Percentiles rank a stretch among this genome's conserved stretches.
These are phyloP conservation scores for Talaromyces sp. DNA, from an alignment of 2,329 filamentous ascomycete species.

Conservation along the genomic window DNA sequence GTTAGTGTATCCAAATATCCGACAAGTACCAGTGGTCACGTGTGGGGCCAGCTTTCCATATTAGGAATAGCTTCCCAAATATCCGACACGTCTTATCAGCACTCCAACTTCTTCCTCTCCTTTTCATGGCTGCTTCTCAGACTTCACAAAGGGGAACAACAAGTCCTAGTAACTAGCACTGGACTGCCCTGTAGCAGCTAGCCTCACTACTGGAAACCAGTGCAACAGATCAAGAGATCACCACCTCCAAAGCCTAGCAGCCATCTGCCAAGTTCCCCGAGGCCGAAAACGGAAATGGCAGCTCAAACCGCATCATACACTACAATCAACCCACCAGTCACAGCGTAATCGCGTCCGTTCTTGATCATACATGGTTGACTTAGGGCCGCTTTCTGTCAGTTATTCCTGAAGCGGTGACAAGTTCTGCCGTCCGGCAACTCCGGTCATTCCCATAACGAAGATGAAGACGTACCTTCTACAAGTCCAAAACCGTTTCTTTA, in stretches of 20 bases:
- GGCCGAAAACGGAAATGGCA: conserved; percentile 5
- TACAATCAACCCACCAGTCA: background rate
- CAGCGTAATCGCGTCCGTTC: background rate
- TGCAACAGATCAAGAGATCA: background rate
- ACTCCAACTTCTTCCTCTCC: background rate
- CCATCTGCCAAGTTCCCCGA: background rate
- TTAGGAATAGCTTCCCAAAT: too few species aligned
- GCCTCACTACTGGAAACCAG: background rate
- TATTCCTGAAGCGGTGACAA: background rate
- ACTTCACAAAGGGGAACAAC: background rate
- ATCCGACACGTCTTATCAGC: too few species aligned
- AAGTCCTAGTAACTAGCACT: background rate
- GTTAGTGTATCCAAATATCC: too few species aligned
- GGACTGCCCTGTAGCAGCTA: background rate
- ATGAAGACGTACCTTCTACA: background rate
- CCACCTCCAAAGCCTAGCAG: background rate
- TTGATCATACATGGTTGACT: background rate
- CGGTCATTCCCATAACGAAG: background rate
- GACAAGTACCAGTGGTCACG: too few species aligned
- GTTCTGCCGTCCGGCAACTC: background rate
- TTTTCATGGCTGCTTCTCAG: background rate
- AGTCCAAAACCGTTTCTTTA: background rate
- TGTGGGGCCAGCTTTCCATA: too few species aligned
- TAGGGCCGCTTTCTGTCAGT: background rate
- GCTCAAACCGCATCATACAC: conserved; percentile 1